Base-by-base conservation (phyloP, 257 asterid genomes). In the Galeopsis tetrahit region DNA sequence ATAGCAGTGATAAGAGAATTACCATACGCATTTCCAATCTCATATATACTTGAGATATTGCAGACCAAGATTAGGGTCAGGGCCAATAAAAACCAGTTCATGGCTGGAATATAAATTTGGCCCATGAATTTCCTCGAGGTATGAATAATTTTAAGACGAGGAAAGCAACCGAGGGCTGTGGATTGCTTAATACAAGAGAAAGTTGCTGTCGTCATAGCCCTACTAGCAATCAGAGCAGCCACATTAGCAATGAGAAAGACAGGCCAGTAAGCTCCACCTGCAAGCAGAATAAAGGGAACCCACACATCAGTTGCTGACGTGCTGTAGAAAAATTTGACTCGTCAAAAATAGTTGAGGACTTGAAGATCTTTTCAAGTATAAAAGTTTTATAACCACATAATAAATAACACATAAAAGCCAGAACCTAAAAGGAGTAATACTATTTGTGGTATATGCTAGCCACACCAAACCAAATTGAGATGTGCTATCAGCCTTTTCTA, bases 21-120 rank as follows among this genome's bases (percentile, higher is more conserved):
- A 95, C 99, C 99, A 72, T 95, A 95, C 77, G 99, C 99, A 90
- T 90, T 95, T 78, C 99, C 99, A 63, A 95, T 92, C 89, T 95
- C 97, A 70, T 90, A 90, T 67, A 89, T 85, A 78, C 85, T 92
- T 71, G 98, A 88, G 85, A 95, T 92, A 38, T 90, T 82, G 85
- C 96, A 88, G 77, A 92, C 95, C 56, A 95, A 75, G 68, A 90
- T 85, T 81, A 95, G 82, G 4, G 98, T 88, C 10, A 88, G 80
- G 39, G 68, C 90, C 84, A 95, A 88, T 44, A 95, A 82, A 82
- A 95, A 89, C 98, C 97, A 95, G 82, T 95, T 95, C 96, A 95
- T 87, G 81, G 84, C 97, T 38, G 99, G 99, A 74, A 95, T 92
- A 65, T 95, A 95, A 72, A 95, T 92, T 78, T 95, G 99, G 70